phyloP scores from a whole-genome alignment of 495 filamentous ascomycete species.

The Podospora sp. region DNA sequence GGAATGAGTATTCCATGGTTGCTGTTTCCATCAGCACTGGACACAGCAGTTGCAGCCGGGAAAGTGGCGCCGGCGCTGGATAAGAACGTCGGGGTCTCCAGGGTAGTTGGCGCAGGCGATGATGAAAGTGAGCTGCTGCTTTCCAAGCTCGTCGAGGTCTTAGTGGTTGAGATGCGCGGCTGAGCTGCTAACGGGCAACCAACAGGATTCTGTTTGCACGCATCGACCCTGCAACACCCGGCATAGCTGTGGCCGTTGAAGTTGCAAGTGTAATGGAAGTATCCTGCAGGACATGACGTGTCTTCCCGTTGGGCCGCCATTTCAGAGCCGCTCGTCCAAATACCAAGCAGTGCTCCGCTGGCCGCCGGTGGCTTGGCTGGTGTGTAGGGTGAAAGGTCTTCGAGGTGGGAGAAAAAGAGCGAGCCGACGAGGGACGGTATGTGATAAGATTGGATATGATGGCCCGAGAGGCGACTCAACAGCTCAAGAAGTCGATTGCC shows the following conservation, averaged over 20 bases:
- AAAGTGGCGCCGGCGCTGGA: not conserved
- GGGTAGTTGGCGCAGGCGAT: not conserved
- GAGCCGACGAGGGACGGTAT: not conserved
- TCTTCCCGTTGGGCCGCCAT: not conserved
- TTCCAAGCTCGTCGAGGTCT: not conserved
- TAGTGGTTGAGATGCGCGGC: not conserved
- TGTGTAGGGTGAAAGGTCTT: not conserved
- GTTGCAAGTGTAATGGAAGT: not conserved
- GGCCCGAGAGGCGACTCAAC: not conserved
- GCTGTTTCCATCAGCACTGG: not conserved
- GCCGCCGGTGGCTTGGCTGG: not conserved
- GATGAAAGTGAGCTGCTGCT: not conserved
- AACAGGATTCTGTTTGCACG: conserved; percentile 23
- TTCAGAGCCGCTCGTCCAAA: not conserved
- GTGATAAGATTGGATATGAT: not conserved
- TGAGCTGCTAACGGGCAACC: conserved; percentile 26
- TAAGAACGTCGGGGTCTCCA: not conserved
- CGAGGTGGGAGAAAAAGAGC: not conserved
- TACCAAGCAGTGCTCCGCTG: not conserved
- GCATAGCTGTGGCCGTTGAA: conserved; percentile 8
- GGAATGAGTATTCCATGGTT: conserved; percentile 25
- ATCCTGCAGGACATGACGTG: not conserved
- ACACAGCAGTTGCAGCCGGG: not conserved
- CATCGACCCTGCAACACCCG: conserved; percentile 31
- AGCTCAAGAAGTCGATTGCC: not conserved